Evolutionary conservation across 2,329 filamentous ascomycete species (phyloP).

Genomic region (Aspergillus arachidicola): DNA sequence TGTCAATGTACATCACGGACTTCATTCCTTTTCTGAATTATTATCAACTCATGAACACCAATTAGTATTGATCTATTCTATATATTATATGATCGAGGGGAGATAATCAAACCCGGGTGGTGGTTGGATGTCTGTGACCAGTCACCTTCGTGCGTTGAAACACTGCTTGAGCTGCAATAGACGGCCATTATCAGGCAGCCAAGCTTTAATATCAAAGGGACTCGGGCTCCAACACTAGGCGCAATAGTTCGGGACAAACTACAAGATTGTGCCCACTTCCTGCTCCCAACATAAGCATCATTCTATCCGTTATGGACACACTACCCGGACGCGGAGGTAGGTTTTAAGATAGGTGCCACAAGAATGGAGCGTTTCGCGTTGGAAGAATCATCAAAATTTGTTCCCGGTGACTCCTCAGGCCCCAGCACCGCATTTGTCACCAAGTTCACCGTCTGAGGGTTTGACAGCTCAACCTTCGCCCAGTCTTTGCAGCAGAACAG

Average conservation of each 20-base stretch:
- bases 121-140: background rate
- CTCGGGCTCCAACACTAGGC: background rate
- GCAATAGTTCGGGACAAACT: background rate
- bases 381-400: background rate
- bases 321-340: background rate
- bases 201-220: background rate
- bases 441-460: background rate
- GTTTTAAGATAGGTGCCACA: background rate
- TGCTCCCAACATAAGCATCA: background rate
- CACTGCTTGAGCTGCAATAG: background rate
- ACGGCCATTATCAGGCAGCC: background rate
- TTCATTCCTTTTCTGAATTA: no score
- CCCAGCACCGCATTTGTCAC: background rate
- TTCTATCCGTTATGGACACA: background rate
- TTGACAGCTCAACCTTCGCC: background rate
- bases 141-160: background rate
- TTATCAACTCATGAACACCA: background rate
- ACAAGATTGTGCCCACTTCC: background rate
- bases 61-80: background rate
- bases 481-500: background rate
- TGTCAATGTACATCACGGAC: no score
- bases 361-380: background rate
- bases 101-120: background rate
- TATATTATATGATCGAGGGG: background rate
- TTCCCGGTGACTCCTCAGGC: background rate